Conservation (phyloP, 495 filamentous ascomycete genomes). For the Cercophora sp. region DNA sequence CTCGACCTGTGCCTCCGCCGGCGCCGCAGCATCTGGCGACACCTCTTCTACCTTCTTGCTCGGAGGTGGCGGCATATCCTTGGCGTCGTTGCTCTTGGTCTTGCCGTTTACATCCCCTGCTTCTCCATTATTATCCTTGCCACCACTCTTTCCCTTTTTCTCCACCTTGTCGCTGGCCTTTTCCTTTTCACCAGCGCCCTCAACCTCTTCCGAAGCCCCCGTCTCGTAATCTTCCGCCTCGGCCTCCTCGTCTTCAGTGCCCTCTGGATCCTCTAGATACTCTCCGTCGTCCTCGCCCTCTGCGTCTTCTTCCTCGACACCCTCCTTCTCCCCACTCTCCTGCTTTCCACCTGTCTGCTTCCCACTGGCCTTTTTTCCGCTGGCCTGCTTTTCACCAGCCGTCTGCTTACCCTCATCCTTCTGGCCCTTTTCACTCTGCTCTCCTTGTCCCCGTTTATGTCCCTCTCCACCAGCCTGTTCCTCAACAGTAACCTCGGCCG, state of each 20-base stretch:
- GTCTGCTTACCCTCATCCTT: neutral
- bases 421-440: neutral
- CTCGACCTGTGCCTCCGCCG: neutral
- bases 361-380: neutral
- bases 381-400: neutral
- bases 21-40: neutral
- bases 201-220: neutral
- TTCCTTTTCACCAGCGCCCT: neutral
- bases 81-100: neutral
- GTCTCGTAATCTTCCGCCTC: neutral
- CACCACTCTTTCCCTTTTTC: neutral
- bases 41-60: neutral
- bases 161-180: too few species aligned
- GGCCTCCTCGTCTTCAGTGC: neutral
- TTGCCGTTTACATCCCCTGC: neutral
- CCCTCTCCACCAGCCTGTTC: neutral
- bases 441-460: neutral
- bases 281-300: neutral
- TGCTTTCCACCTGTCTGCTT: neutral
- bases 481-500: constrained; percentile 2
- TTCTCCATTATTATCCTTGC: neutral
- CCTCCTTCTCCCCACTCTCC: neutral
- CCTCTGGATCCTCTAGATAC: neutral
- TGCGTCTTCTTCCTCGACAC: neutral
- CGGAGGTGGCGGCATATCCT: neutral